phyloP scores from a whole-genome alignment of 805 yeast genomes.

The Candida germanica region DNA sequence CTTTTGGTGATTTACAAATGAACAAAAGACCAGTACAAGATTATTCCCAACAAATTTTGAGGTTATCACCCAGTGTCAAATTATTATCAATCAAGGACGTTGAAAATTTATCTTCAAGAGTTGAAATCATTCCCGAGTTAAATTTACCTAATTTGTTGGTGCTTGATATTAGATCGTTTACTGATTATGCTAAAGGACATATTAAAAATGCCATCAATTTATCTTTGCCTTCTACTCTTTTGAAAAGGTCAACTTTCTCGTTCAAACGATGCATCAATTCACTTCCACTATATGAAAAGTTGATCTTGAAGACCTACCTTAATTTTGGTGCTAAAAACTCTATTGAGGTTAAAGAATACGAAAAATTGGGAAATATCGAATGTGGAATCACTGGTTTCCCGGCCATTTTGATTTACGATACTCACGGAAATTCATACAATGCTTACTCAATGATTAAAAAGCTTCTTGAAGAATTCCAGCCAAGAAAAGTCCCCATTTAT shows the following conservation, averaged over 20 bases:
- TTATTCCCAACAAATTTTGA: slow-evolving; percentile 3
- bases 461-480: slow-evolving; percentile 39
- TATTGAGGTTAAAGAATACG: background rate
- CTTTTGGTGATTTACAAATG: slow-evolving; percentile 4
- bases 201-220: slow-evolving; percentile 65
- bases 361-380: slow-evolving; percentile 12
- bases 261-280: slow-evolving; percentile 61
- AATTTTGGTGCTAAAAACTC: slow-evolving; percentile 6
- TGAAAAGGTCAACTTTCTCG: slow-evolving; percentile 71
- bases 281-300: slow-evolving; percentile 51
- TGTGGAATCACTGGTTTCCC: slow-evolving; percentile 32
- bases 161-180: slow-evolving; percentile 78
- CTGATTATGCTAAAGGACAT: slow-evolving; percentile 62
- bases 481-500: slow-evolving; percentile 4
- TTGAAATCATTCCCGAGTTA: slow-evolving; percentile 4
- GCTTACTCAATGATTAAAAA: slow-evolving; percentile 48
- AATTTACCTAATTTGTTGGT: slow-evolving; percentile 33
- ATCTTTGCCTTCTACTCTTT: slow-evolving; percentile 84
- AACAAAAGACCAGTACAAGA: slow-evolving; percentile 5
- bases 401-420: slow-evolving; percentile 47
- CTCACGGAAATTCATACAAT: slow-evolving; percentile 32
- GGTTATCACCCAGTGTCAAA: slow-evolving; percentile 5
- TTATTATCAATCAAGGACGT: slow-evolving; percentile 4
- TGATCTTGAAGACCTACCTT: slow-evolving; percentile 26
- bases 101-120: slow-evolving; percentile 1